Base-by-base conservation (phyloP, 306 rosid genomes). In the Adenanthera pavonina region DNA sequence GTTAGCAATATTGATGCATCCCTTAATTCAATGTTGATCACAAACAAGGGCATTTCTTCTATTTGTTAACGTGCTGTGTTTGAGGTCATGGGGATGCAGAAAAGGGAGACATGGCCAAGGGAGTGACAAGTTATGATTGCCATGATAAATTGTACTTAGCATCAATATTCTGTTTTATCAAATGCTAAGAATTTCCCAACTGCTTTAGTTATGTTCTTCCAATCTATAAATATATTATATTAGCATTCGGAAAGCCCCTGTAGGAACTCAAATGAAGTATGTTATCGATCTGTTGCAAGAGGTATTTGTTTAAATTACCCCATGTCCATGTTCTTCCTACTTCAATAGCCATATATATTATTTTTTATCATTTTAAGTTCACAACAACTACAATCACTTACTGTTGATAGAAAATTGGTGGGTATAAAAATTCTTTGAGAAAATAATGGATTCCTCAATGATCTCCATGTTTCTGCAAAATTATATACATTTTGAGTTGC, bases 241-340 rank as follows among this genome's bases (percentile, higher is more conserved):
- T 54, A 90, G 84, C 82, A 92, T 95, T 2, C 89, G 97, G 46
- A 95, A 90, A 70, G 82, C 90, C 48, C 94, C 97, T 0, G 97
- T 92, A 0, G 97, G 99, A 81, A 92, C 97, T 77, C 99, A 95
- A 84, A 92, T 95, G 85, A 95, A 90, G 86, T 91, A 94, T 59
- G 97, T 95, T 51, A 95, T 95, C 10, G 49, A 10, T 46, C 49
- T 46, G 49, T 46, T 46, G 49, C 10, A 8, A 0, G 49, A 46
- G 49, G 49, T 46, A 46, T 46, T 0, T 46, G 3, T 46, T 46
- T 46, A 46, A 46, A 46, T 3, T 46, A 46, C 1, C 0, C 49
- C 3, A 8, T 46, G 8, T 46, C 13, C 14, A 46, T 46, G 8
- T 46, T 46, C 49, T 46, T 46, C 49, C 49, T 10, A 20, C 10